Conservation (phyloP, 208 protist genomes). For the Acanthamoeba comandoni region DNA sequence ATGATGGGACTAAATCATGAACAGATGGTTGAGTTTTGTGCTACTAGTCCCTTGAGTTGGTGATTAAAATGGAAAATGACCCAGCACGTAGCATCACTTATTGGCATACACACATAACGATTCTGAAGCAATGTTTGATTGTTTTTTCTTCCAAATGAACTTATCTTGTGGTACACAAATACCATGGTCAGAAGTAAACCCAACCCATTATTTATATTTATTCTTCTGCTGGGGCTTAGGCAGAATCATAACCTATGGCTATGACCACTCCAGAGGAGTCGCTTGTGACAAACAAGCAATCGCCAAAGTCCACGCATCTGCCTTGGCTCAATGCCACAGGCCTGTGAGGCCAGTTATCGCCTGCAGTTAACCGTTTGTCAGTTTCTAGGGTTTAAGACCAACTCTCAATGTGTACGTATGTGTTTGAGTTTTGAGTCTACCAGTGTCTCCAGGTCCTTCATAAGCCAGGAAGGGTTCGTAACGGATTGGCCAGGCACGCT, state of each 20-base stretch:
- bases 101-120: too few relatives aligned
- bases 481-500: neutral
- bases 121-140: too few relatives aligned
- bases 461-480: slow-evolving; percentile 59
- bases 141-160: too few relatives aligned
- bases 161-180: too few relatives aligned
- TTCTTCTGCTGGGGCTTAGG: too few relatives aligned
- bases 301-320: neutral
- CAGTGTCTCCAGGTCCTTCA: slow-evolving; percentile 38
- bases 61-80: too few relatives aligned
- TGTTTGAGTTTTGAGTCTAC: neutral
- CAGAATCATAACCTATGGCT: slow-evolving; percentile 17
- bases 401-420: neutral
- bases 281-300: slow-evolving; percentile 31
- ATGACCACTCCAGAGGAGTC: slow-evolving; percentile 8
- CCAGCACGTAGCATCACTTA: too few relatives aligned
- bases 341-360: slow-evolving; percentile 46
- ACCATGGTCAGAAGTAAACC: too few relatives aligned
- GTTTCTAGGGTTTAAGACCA: neutral
- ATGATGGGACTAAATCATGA: too few relatives aligned
- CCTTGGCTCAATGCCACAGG: slow-evolving; percentile 4
- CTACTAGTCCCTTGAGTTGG: too few relatives aligned
- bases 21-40: too few relatives aligned
- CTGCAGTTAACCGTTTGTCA: neutral
- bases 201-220: too few relatives aligned